Evolutionary conservation across 345 rosid species (phyloP), one percentile per base, ranked within the genome.

Genomic region (Lepidium didymum): DNA sequence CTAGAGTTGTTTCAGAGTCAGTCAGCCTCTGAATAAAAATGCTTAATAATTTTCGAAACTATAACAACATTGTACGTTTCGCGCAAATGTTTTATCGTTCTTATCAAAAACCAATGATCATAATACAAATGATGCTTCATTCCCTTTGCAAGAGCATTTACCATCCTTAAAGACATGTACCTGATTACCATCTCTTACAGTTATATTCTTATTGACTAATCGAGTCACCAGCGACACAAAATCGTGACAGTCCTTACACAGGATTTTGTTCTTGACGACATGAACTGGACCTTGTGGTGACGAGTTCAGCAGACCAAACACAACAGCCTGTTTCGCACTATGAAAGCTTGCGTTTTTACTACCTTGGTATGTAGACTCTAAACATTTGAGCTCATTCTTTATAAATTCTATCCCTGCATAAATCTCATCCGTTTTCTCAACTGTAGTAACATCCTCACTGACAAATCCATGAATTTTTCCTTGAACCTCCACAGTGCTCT

Each of bases 211-310:
- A n/a, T 80, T 51, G 3, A 56, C 47, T 68, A 78, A 10, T 15
- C 40, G 60, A 8, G 78, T 79, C n/a, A 43, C 54, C 16, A 74
- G 70, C 13, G 75, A 52, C 8, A 76, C 29, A 0, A 76, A 76
- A 19, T 74, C 54, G 72, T 75, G 83, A 33, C 80, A 77, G 56
- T 79, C 80, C 43, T 69, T 78, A 6, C 82, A 73, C 23, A 70
- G 65, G 15, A 34, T 35, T 29, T 15, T 64, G 68, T 75, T 81
- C 65, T 72, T 81, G 6, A 69, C 61, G 42, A 81, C 60, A 16
- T 69, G 55, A 40, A 64, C 68, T 0, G 68, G 60, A 34, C 75
- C 45, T 45, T 58, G 67, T 31, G 72, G 64, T 34, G 78, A 69
- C 1, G 72, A 35, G 47, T 70, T 51, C 11, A 53, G 56, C 51